phyloP scores from a whole-genome alignment of 2,329 filamentous ascomycete species.

The Cryphonectria naterciae region DNA sequence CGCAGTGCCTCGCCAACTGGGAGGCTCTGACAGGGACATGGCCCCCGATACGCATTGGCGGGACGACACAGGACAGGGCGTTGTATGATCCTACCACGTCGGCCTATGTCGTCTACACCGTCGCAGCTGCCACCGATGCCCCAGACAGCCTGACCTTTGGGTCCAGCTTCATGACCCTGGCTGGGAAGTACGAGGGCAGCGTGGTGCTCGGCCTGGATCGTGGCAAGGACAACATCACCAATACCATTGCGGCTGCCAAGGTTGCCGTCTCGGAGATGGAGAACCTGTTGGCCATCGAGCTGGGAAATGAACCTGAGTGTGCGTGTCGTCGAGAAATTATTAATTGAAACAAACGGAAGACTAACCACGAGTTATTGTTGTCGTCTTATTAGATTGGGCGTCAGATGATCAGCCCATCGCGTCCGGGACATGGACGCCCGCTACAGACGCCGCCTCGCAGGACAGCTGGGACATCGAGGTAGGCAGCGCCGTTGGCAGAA shows the following conservation, averaged over 20 bases:
- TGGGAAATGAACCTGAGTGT: conserved; percentile 64
- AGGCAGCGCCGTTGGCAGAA: conserved; percentile 40
- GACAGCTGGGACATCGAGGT: conserved; percentile 44
- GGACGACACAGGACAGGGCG: conserved; percentile 61
- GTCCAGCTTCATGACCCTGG: conserved; percentile 54
- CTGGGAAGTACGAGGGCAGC: conserved; percentile 50
- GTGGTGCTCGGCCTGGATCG: conserved; percentile 60
- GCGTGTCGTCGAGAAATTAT: conserved; percentile 27
- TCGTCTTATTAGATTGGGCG: conserved; percentile 39
- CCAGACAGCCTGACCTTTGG: conserved; percentile 56
- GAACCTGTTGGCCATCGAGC: conserved; percentile 58
- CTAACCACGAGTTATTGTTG: background rate
- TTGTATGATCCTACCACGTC: conserved; percentile 50
- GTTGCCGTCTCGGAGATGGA: conserved; percentile 47
- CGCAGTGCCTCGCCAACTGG: conserved; percentile 56
- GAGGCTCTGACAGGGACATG: conserved; percentile 52
- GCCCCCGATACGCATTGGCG: conserved; percentile 61
- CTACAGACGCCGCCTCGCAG: conserved; percentile 44
- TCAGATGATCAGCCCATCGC: conserved; percentile 44
- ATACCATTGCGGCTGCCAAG: conserved; percentile 57
- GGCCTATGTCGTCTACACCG: conserved; percentile 55
- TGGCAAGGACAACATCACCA: conserved; percentile 54
- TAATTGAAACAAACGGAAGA: background rate
- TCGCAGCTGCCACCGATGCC: conserved; percentile 51
- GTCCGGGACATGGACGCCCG: conserved; percentile 42